A percentile compares a stretch with the other conserved stretches of the same genome.
Conservation (phyloP, 352 stramenopile species). For the Blastocystis sp. region DNA sequence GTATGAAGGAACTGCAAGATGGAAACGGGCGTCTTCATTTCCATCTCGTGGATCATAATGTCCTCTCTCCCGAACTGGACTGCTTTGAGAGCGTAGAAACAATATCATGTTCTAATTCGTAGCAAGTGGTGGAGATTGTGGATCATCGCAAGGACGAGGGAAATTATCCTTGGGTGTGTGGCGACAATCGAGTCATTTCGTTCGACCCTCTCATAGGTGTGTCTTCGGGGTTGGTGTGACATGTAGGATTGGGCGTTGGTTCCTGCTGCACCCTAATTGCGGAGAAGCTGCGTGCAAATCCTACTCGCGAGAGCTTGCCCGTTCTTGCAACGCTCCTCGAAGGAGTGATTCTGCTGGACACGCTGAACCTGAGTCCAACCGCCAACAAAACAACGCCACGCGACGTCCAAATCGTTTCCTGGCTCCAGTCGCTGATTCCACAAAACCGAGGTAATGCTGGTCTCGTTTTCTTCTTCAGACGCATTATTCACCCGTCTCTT, state of each 20-base stretch:
- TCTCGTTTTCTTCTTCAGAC: neutral
- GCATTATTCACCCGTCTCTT: neutral
- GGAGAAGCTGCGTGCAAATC: neutral
- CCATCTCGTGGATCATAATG: constrained; percentile 39
- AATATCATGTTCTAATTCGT: neutral
- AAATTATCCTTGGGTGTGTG: neutral
- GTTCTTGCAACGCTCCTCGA: neutral
- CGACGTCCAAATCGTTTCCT: neutral
- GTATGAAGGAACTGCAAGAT: neutral
- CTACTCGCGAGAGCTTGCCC: neutral
- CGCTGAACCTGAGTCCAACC: constrained; percentile 7
- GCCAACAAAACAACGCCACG: neutral
- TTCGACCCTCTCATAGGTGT: neutral
- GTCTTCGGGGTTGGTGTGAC: neutral
- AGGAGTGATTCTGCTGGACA: constrained; percentile 14
- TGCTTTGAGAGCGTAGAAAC: neutral
- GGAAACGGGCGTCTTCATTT: neutral
- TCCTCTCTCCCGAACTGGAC: neutral
- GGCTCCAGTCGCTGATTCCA: neutral
- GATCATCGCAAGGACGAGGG: constrained; percentile 42
- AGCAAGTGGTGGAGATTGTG: neutral
- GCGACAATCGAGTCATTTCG: neutral
- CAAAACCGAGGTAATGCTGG: neutral
- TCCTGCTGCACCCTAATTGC: constrained; percentile 31
- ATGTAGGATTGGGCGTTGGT: constrained; percentile 1